Percentiles rank a stretch among this genome's conserved stretches.
phyloP scores from a whole-genome alignment of 148 eudicot genomes.

The Selenicereus undatus region DNA sequence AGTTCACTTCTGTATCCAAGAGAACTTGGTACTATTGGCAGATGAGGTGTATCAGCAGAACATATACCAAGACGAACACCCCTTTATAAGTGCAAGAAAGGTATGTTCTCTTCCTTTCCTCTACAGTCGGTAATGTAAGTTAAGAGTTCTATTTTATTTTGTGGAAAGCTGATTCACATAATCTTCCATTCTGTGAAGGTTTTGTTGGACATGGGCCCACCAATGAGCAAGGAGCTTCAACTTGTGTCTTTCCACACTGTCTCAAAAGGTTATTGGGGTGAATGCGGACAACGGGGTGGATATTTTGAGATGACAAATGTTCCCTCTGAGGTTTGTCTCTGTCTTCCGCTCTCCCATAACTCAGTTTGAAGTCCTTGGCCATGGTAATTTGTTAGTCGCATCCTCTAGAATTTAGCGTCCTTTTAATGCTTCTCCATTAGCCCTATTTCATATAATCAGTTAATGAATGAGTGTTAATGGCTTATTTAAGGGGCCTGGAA shows the following conservation, averaged over 20 bases:
- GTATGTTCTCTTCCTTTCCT: constrained; percentile 29
- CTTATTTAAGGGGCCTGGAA: too few relatives aligned
- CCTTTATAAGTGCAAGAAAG: constrained; percentile 90
- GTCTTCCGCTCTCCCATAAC: background rate
- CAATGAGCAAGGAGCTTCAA: constrained; percentile 76
- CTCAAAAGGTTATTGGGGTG: constrained; percentile 98
- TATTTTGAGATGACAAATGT: constrained; percentile 97
- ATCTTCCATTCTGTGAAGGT: constrained; percentile 42
- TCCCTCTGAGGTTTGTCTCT: constrained; percentile 63
- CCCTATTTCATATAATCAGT: too few relatives aligned
- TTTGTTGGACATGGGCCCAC: constrained; percentile 82
- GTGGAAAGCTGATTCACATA: constrained; percentile 1
- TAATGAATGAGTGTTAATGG: too few relatives aligned
- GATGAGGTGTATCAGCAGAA: constrained; percentile 99
- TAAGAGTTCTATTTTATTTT: background rate
- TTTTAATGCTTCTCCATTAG: too few relatives aligned
- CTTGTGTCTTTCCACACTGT: constrained; percentile 97
- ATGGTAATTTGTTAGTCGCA: too few relatives aligned
- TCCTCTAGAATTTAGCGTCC: too few relatives aligned
- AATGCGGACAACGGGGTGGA: constrained; percentile 97
- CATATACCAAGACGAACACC: constrained; percentile 95
- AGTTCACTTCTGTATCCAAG: constrained; percentile 62
- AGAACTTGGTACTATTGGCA: constrained; percentile 76
- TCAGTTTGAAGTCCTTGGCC: background rate
- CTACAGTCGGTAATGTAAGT: background rate